Conservation (phyloP, 495 filamentous ascomycete genomes). For the Elasticomyces elasticus region DNA sequence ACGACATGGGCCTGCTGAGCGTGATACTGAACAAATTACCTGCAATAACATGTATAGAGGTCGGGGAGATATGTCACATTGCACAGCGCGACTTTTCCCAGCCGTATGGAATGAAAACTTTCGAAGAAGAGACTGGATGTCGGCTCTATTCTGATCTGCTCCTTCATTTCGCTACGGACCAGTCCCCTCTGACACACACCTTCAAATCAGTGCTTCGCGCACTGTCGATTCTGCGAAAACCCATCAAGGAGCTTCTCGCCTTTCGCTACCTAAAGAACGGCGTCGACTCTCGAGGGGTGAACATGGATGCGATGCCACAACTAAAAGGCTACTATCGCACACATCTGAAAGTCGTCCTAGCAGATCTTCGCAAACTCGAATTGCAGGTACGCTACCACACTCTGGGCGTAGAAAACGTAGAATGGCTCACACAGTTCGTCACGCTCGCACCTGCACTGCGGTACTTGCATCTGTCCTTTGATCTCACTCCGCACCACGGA, state of each 20-base stretch:
- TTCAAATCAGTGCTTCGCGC: neutral
- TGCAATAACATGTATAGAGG: neutral
- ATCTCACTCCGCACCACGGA: neutral
- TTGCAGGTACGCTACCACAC: neutral
- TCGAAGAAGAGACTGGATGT: neutral
- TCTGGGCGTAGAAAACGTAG: neutral
- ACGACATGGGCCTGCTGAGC: neutral
- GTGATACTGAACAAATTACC: neutral
- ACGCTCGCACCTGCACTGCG: neutral
- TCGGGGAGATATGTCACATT: neutral
- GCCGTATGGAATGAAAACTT: neutral
- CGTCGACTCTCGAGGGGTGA: neutral
- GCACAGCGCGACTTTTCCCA: neutral
- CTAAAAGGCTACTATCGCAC: neutral
- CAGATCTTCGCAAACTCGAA: neutral
- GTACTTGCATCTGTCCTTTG: neutral
- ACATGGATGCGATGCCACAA: neutral
- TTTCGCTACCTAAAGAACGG: neutral
- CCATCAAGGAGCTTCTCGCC: neutral
- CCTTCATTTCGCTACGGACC: neutral
- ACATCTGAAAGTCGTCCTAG: neutral
- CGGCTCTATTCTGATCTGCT: neutral
- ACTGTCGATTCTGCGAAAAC: neutral
- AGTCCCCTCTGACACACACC: neutral
- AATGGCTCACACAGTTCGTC: neutral